Percentiles rank a stretch among this genome's conserved stretches.
Conservation (phyloP, 2,329 filamentous ascomycete species). For the Sporothrix brunneoviolacea region DNA sequence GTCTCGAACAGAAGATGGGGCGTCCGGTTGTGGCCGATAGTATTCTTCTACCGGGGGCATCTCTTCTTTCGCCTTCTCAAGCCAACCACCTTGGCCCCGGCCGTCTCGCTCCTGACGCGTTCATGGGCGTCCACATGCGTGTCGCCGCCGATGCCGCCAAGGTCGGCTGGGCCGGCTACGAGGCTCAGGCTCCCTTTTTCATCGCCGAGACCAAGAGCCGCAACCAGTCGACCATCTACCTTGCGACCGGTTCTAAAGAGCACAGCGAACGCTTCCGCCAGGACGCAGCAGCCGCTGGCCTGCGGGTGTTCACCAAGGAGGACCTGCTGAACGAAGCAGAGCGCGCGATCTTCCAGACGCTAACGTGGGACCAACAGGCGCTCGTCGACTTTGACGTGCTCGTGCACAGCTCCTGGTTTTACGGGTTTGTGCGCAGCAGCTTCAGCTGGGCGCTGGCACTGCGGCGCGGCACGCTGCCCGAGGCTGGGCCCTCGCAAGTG, state of each 20-base stretch:
- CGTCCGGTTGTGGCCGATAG: slow-evolving; percentile 23
- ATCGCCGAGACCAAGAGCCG: slow-evolving; percentile 26
- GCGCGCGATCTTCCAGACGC: slow-evolving; percentile 21
- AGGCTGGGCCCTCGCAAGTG: slow-evolving; percentile 7
- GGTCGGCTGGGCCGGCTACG: slow-evolving; percentile 29
- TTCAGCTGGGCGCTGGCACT: slow-evolving; percentile 15
- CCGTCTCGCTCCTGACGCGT: slow-evolving; percentile 19
- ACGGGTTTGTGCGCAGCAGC: slow-evolving; percentile 13
- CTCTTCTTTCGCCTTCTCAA: no score
- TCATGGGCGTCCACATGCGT: slow-evolving; percentile 33
- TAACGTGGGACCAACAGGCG: slow-evolving; percentile 26
- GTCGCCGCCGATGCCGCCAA: slow-evolving; percentile 29
- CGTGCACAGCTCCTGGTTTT: slow-evolving; percentile 13
- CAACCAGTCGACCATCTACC: slow-evolving; percentile 29
- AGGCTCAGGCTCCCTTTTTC: slow-evolving; percentile 31
- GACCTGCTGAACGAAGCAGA: slow-evolving; percentile 29
- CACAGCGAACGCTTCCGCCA: slow-evolving; percentile 25
- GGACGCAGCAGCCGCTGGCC: slow-evolving; percentile 24
- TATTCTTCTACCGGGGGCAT: not conserved
- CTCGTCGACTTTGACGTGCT: slow-evolving; percentile 15
- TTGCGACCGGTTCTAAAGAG: slow-evolving; percentile 28
- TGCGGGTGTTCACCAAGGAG: slow-evolving; percentile 29
- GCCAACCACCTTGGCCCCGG: not conserved
- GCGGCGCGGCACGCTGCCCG: slow-evolving; percentile 12
- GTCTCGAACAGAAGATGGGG: slow-evolving; percentile 23